Conservation (phyloP, 1,139 yeast genomes). For the Geotrichum europaeum region DNA sequence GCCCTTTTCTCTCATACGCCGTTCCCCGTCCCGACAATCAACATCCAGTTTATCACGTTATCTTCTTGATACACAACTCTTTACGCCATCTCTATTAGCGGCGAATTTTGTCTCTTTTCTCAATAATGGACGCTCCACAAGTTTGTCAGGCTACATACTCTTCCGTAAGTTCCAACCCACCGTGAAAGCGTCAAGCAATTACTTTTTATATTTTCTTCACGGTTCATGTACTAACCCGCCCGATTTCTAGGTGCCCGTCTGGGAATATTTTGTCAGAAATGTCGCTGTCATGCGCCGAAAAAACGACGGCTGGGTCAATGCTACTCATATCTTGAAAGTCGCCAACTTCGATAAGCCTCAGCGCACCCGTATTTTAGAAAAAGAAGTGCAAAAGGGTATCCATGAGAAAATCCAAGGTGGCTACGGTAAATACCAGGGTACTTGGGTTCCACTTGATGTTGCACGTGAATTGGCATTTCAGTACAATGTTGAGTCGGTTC, state of each 20-base stretch:
- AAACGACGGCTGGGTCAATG: conserved; percentile 91
- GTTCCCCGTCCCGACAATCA: neutral
- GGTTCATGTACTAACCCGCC: neutral
- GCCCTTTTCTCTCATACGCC: neutral
- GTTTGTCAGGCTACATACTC: conserved; percentile 19
- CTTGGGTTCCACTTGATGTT: conserved; percentile 80
- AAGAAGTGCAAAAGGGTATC: conserved; percentile 78
- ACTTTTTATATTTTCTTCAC: neutral
- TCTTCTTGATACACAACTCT: neutral
- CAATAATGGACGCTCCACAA: conserved; percentile 10
- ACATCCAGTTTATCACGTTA: neutral
- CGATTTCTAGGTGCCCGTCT: conserved; percentile 60
- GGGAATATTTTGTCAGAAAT: conserved; percentile 72
- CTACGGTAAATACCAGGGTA: conserved; percentile 94
- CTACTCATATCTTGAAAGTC: conserved; percentile 92
- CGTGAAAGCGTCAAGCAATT: neutral
- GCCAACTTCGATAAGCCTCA: conserved; percentile 94
- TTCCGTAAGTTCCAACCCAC: conserved; percentile 7
- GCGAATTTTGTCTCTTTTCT: neutral
- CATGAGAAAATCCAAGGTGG: conserved; percentile 98
- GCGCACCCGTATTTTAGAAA: conserved; percentile 83
- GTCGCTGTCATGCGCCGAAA: conserved; percentile 92
- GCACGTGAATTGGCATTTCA: conserved; percentile 56
- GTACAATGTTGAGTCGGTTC: conserved; percentile 61
- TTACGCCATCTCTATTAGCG: neutral